A percentile compares a stretch with the other conserved stretches of the same genome.
Conservation (phyloP, 495 filamentous ascomycete genomes). For the Talaromyces thailandensis region DNA sequence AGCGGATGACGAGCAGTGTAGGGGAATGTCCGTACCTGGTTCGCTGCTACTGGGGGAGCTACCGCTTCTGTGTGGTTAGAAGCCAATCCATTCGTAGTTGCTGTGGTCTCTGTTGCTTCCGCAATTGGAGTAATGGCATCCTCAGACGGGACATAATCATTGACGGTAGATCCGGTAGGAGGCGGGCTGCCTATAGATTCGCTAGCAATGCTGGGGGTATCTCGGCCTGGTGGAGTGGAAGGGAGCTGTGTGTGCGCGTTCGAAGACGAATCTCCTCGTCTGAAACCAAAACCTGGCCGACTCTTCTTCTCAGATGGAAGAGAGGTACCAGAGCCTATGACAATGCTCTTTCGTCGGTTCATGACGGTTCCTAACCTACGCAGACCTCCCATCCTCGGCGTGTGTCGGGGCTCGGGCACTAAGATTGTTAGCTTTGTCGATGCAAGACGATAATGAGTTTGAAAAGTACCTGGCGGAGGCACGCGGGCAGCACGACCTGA, state of each 20-base stretch:
- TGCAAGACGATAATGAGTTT: background rate
- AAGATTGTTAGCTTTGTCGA: background rate
- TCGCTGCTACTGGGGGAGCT: background rate
- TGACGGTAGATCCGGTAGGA: conserved; percentile 18
- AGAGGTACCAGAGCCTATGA: conserved; percentile 22
- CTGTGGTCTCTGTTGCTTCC: conserved; percentile 12
- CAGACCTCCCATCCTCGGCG: conserved; percentile 41
- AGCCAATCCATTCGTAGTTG: conserved; percentile 22
- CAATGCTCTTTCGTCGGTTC: conserved; percentile 47
- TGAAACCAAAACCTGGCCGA: conserved; percentile 43
- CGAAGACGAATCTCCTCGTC: conserved; percentile 30
- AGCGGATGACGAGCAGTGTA: background rate
- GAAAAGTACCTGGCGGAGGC: conserved; percentile 17
- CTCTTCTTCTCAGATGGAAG: conserved; percentile 39
- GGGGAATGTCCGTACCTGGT: background rate
- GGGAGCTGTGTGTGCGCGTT: conserved; percentile 35
- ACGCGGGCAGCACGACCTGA: conserved; percentile 35
- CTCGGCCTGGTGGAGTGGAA: conserved; percentile 18
- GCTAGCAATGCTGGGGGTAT: conserved; percentile 29
- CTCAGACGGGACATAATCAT: conserved; percentile 22
- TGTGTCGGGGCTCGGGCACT: conserved; percentile 28
- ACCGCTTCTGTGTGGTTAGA: background rate
- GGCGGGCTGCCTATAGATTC: conserved; percentile 15
- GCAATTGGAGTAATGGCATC: conserved; percentile 15
- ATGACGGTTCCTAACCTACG: conserved; percentile 77